phyloP scores from a whole-genome alignment of 1,284 basidiomycete genomes.

The Peniophora sp. region DNA sequence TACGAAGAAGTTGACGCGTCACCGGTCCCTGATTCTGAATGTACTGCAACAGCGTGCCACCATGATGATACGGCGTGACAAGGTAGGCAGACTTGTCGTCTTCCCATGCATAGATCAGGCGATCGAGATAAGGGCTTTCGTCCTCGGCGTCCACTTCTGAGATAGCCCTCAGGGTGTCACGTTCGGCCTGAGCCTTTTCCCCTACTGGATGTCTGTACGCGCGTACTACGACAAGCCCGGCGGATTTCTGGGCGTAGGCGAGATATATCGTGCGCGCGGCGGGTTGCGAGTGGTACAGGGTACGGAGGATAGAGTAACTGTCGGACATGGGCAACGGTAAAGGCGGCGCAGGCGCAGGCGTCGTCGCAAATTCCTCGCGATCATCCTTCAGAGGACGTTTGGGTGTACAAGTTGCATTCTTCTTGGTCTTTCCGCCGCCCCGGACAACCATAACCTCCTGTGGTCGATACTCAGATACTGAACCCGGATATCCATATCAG shows the following conservation, averaged over 20 bases:
- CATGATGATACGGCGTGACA: slow-evolving; percentile 9
- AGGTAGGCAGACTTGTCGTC: slow-evolving; percentile 8
- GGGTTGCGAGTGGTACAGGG: slow-evolving; percentile 5
- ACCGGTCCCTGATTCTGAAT: slow-evolving; percentile 7
- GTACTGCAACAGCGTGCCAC: slow-evolving; percentile 8
- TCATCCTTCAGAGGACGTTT: not conserved
- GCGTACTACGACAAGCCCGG: slow-evolving; percentile 10
- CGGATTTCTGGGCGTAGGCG: not conserved
- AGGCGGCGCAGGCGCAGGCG: not conserved
- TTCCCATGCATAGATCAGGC: slow-evolving; percentile 10
- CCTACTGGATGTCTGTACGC: slow-evolving; percentile 8
- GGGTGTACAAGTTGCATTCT: too few relatives aligned
- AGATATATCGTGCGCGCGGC: slow-evolving; percentile 1
- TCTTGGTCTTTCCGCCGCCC: slow-evolving; percentile 16
- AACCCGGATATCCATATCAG: not conserved
- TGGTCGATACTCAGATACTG: not conserved
- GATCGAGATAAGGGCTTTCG: slow-evolving; percentile 9
- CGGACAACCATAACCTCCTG: slow-evolving; percentile 36
- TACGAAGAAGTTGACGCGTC: slow-evolving; percentile 2
- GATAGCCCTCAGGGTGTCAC: slow-evolving; percentile 5
- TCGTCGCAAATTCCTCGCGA: not conserved
- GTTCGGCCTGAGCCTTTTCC: slow-evolving; percentile 6
- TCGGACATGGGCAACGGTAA: not conserved
- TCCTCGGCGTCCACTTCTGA: not conserved
- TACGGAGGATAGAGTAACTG: slow-evolving; percentile 11